Evolutionary conservation across 768 basidiomycete species (phyloP).

Genomic region (Psilocybe tampanensis): DNA sequence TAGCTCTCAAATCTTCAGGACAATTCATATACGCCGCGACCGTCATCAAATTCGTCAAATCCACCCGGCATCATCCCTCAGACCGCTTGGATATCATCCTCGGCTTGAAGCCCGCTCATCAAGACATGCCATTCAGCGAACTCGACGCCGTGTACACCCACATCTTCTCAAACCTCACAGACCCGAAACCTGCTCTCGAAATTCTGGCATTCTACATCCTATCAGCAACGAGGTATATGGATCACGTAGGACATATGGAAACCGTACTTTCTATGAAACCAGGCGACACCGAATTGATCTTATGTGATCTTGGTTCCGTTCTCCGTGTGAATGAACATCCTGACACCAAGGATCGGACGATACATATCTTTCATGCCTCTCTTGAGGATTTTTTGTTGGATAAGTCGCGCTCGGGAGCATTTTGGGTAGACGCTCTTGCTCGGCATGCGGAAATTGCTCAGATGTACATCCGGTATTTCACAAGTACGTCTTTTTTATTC

Average conservation of each 20-base stretch:
- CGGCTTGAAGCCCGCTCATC: conserved; percentile 1
- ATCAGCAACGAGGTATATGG: background rate
- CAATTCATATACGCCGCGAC: conserved; percentile 28
- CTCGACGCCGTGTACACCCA: conserved; percentile 16
- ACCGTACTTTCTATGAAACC: background rate
- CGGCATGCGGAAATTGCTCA: background rate
- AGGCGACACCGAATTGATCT: background rate
- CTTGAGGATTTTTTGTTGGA: too few relatives aligned
- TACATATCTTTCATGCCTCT: too few relatives aligned
- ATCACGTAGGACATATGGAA: background rate
- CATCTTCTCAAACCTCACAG: conserved; percentile 5
- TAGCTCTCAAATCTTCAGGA: conserved; percentile 22
- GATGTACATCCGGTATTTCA: background rate
- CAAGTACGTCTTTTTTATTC: too few relatives aligned
- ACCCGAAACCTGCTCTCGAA: background rate
- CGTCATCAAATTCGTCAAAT: conserved; percentile 22
- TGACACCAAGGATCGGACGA: too few relatives aligned
- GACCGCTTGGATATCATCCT: conserved; percentile 17
- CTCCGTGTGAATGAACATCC: background rate
- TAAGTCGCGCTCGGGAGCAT: background rate
- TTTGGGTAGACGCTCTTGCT: background rate
- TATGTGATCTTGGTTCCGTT: background rate
- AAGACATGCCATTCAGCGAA: conserved; percentile 13
- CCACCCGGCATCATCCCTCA: conserved; percentile 12
- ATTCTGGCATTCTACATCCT: conserved; percentile 1